Evolutionary conservation across 2,329 filamentous ascomycete species (phyloP).

Genomic region (Talaromyces sp.): DNA sequence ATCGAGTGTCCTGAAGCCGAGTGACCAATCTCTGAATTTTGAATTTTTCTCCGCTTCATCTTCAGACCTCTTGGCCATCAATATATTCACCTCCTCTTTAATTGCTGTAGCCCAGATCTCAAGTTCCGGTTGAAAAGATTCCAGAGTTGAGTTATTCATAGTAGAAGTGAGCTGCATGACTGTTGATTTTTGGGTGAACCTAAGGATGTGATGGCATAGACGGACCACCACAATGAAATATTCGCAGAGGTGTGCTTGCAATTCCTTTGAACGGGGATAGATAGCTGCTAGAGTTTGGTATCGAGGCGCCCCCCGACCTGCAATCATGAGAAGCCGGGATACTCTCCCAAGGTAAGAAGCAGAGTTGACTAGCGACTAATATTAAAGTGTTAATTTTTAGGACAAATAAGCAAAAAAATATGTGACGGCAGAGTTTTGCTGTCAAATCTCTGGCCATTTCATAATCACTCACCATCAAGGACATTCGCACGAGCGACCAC

Average conservation of each 20-base stretch:
- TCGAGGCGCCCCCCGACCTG: conserved; percentile 41
- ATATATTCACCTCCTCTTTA: conserved; percentile 32
- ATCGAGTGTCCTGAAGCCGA: neutral
- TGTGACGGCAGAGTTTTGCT: too few species aligned
- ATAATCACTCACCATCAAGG: conserved; percentile 36
- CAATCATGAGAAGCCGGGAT: conserved; percentile 41
- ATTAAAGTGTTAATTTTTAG: neutral
- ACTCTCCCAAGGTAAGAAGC: conserved; percentile 38
- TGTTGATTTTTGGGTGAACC: conserved; percentile 32
- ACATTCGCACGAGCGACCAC: conserved; percentile 45
- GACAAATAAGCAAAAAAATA: too few species aligned
- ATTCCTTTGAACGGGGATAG: conserved; percentile 36
- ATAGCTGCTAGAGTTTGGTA: conserved; percentile 40
- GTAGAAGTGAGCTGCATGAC: conserved; percentile 31
- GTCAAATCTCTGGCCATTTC: too few species aligned
- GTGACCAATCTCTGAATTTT: neutral
- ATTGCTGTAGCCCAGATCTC: conserved; percentile 35
- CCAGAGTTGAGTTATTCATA: conserved; percentile 28
- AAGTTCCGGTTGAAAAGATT: conserved; percentile 32
- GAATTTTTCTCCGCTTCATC: conserved; percentile 22
- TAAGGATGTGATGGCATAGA: conserved; percentile 38
- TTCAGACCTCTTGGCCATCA: conserved; percentile 26
- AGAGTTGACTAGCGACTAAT: neutral
- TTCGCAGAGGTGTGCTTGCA: conserved; percentile 38
- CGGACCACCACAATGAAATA: conserved; percentile 43